Conservation (phyloP, 768 basidiomycete genomes). For the Boletales sp. region DNA sequence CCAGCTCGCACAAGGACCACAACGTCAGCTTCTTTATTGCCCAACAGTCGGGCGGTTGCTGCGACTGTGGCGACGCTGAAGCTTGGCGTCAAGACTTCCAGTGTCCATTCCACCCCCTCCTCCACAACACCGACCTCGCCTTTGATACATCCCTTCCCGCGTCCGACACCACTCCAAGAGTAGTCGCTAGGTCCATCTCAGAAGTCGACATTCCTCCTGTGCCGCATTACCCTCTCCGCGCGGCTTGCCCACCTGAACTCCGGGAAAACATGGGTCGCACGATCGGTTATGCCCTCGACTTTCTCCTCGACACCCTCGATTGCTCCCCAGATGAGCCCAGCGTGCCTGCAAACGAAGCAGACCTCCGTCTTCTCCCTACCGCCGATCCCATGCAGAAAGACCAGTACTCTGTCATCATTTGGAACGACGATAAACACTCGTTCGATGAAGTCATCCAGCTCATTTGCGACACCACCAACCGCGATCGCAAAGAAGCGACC, state of each 20-base stretch:
- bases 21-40: constrained; percentile 93
- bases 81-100: constrained; percentile 71
- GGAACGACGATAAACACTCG: constrained; percentile 98
- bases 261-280: constrained; percentile 73
- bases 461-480: constrained; percentile 51
- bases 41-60: constrained; percentile 89
- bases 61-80: constrained; percentile 91
- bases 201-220: constrained; percentile 57
- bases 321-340: constrained; percentile 75
- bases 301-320: constrained; percentile 78
- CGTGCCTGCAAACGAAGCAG: constrained; percentile 64
- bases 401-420: constrained; percentile 77
- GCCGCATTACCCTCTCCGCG: constrained; percentile 55
- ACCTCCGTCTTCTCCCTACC: constrained; percentile 69
- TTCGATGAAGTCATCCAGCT: constrained; percentile 82
- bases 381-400: constrained; percentile 79
- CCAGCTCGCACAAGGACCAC: constrained; percentile 82
- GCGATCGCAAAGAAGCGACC: constrained; percentile 54
- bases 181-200: constrained; percentile 36
- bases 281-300: constrained; percentile 76
- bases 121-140: constrained; percentile 14
- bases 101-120: constrained; percentile 75
- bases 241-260: constrained; percentile 58
- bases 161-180: constrained; percentile 40
- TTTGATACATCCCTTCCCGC: constrained; percentile 12